Base-by-base conservation (phyloP, 2,329 filamentous ascomycete species). In the Ploettnerulaceae sp. region DNA sequence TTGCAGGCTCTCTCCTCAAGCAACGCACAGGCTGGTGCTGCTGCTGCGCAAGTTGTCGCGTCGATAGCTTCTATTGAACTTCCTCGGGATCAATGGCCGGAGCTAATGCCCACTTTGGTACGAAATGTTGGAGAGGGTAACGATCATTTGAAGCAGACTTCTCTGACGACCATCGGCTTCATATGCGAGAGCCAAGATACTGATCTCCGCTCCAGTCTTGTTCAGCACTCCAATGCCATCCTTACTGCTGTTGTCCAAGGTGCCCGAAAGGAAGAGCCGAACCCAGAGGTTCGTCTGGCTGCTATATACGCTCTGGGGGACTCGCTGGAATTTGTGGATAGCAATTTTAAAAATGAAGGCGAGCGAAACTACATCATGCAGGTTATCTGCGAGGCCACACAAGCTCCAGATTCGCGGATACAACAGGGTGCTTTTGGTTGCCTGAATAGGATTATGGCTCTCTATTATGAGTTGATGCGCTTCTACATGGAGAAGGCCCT, bases 341-440 rank as follows among this genome's bases (percentile, higher is more conserved):
- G 89, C 71, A 98, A 98, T 73, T 98, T 98, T 70, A 94, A 96
- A 71, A 93, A 97, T 63, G 93, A 98, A 70, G 93, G 91, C 62
- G 93, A 98, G 76, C 84, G 93, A 59, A 98, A 98, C 74, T 98
- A 97, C 75, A 98, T 98, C 65, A 98, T 98, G 93, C 93, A 98
- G 74, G 93, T 98, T 57, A 89, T 98, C 62, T 98, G 93, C 71
- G 93, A 98, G 74, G 93, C 93, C 60, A 98, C 93, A 45, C 93
- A 98, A 72, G 89, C 91, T 59, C 77, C 86, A 1, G 93, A 98
- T 68, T 80, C 79, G 49, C 81, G 89, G 64, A 94, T 98, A 67
- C 90, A 97, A 70, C 89, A 95, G 66, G 90, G 89, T 52, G 88
- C 93, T 33, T 98, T 96, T 66, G 93, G 93, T 61, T 97, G 93